Evolutionary conservation across 192 early-diverging fungal genomes (phyloP), one percentile per base, ranked within the genome.

Genomic region (Entomortierella chlamydospora): DNA sequence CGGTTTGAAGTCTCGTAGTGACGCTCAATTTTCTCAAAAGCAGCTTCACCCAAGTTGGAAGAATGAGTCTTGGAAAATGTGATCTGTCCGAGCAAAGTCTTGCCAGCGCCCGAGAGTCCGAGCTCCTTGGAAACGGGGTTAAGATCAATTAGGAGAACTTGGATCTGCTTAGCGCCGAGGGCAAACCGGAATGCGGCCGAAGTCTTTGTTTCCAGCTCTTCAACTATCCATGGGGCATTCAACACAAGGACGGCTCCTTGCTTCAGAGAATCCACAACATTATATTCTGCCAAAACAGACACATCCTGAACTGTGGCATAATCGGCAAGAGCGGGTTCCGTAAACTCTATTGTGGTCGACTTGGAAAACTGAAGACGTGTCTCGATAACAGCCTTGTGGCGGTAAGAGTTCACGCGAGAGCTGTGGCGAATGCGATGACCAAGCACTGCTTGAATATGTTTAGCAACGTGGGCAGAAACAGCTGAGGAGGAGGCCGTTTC

Each of bases 291-390:
- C 57, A 90, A 70, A 30, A 94, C 43, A 34, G 73, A 64, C 12
- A 87, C 43, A 70, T 93, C 86, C 63, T 96, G 91, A 33, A 94
- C 85, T 8, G 76, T 81, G 15, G 91, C 87, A 62, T 87, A 93
- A 58, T 88, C 81, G 7, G 89, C 91, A 42, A 72, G 52, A 2
- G 70, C 60, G 39, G 87, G 64, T 12, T 84, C 71, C 42, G 70
- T 70, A 47, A 83, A 59, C n/a, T 74, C 65, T 25, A 56, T 51
- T 11, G 72, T 68, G 54, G 73, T 65, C 22, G 65, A 61, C 33
- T 78, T 78, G 43, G 86, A 76, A 68, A 87, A 91, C 17, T 89
- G 82, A 25, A 95, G 53, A 49, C 87, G 88, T 25, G 91, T 88
- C 52, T 81, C 74, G 37, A 87, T 81, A 33, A 87, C 81, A 22